Conservation (phyloP, 78 protist species). For the Dictyostelium intermedium region DNA sequence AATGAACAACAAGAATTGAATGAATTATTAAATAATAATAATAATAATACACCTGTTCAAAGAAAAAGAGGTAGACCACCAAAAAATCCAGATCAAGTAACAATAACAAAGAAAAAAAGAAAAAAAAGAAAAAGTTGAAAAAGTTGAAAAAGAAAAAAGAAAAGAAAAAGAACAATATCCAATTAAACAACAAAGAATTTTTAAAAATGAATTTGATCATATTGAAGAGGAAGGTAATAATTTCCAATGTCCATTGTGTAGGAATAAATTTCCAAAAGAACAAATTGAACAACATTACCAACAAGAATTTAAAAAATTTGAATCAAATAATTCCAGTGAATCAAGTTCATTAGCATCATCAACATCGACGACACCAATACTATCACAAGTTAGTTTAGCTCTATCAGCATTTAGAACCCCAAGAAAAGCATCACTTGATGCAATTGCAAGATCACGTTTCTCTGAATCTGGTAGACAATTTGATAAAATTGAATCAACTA, state of each 20-base stretch:
- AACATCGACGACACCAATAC: background rate
- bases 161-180: background rate
- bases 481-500: background rate
- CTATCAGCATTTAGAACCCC: background rate
- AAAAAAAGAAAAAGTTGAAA: background rate
- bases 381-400: background rate
- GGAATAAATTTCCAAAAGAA: background rate
- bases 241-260: constrained; percentile 9
- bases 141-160: background rate
- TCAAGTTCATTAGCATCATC: background rate
- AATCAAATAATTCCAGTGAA: background rate
- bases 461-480: background rate
- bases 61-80: constrained; percentile 13
- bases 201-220: background rate
- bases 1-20: too few species aligned
- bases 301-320: background rate
- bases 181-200: background rate
- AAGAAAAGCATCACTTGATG: background rate
- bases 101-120: background rate
- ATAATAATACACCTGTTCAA: background rate
- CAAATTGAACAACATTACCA: background rate
- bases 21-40: background rate
- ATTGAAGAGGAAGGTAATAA: background rate
- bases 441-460: background rate
- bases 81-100: background rate